A percentile compares a stretch with the other conserved stretches of the same genome.
phyloP scores from a whole-genome alignment of 2,329 filamentous ascomycete species.

The Penicillium paneum region DNA sequence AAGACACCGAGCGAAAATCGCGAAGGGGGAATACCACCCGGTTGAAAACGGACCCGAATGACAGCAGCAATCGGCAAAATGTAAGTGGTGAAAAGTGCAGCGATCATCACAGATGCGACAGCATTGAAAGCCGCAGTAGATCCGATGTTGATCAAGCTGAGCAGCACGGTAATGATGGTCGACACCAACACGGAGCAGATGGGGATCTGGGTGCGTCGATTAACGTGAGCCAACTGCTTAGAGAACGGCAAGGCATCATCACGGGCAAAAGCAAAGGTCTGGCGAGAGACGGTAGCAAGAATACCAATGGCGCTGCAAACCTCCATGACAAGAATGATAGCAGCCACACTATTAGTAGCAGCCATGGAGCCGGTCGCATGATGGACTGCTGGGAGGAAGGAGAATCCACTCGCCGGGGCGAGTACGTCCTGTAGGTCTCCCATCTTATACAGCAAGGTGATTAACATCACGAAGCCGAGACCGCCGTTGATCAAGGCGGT shows the following conservation, averaged over 20 bases:
- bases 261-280: conserved; percentile 46
- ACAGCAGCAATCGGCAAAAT: conserved; percentile 40
- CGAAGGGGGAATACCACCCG: conserved; percentile 19
- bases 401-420: conserved; percentile 44
- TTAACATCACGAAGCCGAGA: conserved; percentile 47
- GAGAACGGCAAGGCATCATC: conserved; percentile 42
- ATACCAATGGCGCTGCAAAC: conserved; percentile 34
- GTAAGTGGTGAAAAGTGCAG: conserved; percentile 52
- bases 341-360: conserved; percentile 48
- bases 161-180: conserved; percentile 35
- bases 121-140: conserved; percentile 54
- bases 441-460: conserved; percentile 47
- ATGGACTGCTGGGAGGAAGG: conserved; percentile 52
- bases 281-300: conserved; percentile 33
- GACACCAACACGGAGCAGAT: conserved; percentile 39
- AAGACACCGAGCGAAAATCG: conserved; percentile 27
- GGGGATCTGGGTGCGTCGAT: conserved; percentile 40
- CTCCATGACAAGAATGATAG: conserved; percentile 43
- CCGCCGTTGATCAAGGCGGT: conserved; percentile 48
- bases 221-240: conserved; percentile 28
- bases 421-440: conserved; percentile 41
- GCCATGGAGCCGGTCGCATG: conserved; percentile 44
- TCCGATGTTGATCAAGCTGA: conserved; percentile 52
- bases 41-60: conserved; percentile 20
- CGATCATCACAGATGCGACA: conserved; percentile 52